Conservation (phyloP, 1,139 yeast species). For the Suhomyces taliae region DNA sequence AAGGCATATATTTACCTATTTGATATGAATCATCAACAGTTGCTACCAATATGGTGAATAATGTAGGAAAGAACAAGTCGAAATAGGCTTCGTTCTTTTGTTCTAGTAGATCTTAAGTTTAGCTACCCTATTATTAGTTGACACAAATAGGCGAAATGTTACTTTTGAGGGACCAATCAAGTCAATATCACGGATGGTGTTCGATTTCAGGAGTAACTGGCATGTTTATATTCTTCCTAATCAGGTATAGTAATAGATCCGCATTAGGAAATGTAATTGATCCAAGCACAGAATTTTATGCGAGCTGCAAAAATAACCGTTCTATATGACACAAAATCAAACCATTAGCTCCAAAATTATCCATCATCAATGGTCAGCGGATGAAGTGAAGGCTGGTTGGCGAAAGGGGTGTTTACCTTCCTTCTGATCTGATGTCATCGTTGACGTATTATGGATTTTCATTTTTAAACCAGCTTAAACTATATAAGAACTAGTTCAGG, state of each 20-base stretch:
- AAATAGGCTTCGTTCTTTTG: not conserved
- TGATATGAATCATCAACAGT: too few relatives aligned
- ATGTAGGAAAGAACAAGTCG: too few relatives aligned
- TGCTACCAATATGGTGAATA: too few relatives aligned
- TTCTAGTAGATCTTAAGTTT: not conserved
- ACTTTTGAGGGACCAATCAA: not conserved
- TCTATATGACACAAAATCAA: slow-evolving; percentile 4
- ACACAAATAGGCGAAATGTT: not conserved
- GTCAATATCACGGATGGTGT: slow-evolving; percentile 1
- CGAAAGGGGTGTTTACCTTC: slow-evolving; percentile 1
- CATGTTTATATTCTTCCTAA: slow-evolving; percentile 12
- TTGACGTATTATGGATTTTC: not conserved
- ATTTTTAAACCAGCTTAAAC: not conserved
- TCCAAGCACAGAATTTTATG: slow-evolving; percentile 1
- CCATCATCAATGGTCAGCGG: not conserved
- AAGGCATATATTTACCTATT: too few relatives aligned
- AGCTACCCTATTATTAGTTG: not conserved
- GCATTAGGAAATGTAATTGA: slow-evolving; percentile 15
- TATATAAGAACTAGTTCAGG: not conserved
- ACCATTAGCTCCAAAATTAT: not conserved
- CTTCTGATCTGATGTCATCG: not conserved
- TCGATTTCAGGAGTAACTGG: not conserved
- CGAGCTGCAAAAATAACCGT: slow-evolving; percentile 1
- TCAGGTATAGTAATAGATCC: slow-evolving; percentile 14
- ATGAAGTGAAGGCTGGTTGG: slow-evolving; percentile 9